Conservation (phyloP, 2,329 filamentous ascomycete genomes). For the Blastomyces silverae region DNA sequence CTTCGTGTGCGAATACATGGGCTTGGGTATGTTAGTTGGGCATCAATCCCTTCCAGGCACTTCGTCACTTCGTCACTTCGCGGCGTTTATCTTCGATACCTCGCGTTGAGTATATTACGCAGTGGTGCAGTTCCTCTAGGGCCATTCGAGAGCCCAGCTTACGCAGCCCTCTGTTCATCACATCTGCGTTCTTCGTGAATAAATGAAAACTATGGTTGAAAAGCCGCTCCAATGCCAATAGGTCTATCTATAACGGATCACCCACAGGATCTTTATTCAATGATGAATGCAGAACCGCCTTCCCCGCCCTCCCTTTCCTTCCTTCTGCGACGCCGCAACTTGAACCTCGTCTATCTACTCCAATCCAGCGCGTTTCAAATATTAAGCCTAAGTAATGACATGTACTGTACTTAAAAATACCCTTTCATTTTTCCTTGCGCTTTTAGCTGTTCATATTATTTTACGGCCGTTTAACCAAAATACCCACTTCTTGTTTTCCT, state of each 20-base stretch:
- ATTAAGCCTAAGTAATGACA: background rate
- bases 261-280: background rate
- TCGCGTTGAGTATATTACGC: background rate
- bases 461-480: background rate
- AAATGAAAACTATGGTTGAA: background rate
- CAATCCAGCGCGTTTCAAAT: background rate
- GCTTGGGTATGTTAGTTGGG: background rate
- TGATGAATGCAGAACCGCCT: background rate
- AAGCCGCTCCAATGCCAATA: background rate
- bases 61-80: background rate
- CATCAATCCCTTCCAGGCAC: background rate
- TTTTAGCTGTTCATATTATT: background rate
- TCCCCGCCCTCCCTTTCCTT: background rate
- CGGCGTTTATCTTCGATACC: background rate
- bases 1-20: background rate
- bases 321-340: background rate
- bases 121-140: background rate
- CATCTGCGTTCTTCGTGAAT: background rate
- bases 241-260: background rate
- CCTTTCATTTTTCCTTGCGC: background rate
- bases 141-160: background rate
- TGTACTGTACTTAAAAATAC: constrained; percentile 1
- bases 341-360: background rate
- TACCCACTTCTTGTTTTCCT: background rate
- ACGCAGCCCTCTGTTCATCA: background rate